Percentiles rank a stretch among this genome's conserved stretches.
Evolutionary conservation across 768 basidiomycete genomes (phyloP).

Genomic region (Cyclocybe cylindracea): DNA sequence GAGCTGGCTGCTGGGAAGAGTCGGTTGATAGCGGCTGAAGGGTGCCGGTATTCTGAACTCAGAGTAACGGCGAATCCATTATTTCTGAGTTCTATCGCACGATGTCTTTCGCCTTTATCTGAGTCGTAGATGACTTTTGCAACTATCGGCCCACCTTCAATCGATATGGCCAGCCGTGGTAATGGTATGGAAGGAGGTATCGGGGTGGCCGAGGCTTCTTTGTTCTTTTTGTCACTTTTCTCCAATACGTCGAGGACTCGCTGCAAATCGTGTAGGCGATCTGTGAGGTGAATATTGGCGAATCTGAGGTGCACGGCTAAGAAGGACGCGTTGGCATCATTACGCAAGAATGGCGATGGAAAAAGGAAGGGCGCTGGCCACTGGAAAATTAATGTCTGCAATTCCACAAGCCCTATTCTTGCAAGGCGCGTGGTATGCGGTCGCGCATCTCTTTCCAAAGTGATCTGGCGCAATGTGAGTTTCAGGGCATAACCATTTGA

Average conservation of each 20-base stretch:
- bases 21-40: constrained; percentile 20
- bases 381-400: constrained; percentile 49
- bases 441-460: constrained; percentile 43
- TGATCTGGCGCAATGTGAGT: constrained; percentile 41
- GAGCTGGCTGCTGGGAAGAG: constrained; percentile 32
- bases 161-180: constrained; percentile 50
- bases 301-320: constrained; percentile 47
- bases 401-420: constrained; percentile 38
- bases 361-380: constrained; percentile 65
- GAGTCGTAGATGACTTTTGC: constrained; percentile 53
- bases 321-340: constrained; percentile 61
- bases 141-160: constrained; percentile 51
- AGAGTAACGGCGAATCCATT: constrained; percentile 49
- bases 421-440: constrained; percentile 41
- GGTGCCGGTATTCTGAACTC: constrained; percentile 41
- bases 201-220: constrained; percentile 12
- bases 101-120: constrained; percentile 39
- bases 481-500: constrained; percentile 51
- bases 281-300: constrained; percentile 49
- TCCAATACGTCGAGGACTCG: constrained; percentile 32
- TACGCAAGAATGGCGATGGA: constrained; percentile 47
- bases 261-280: constrained; percentile 54
- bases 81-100: constrained; percentile 57
- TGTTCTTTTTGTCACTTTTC: constrained; percentile 14
- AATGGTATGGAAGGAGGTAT: constrained; percentile 32